Evolutionary conservation across 495 filamentous ascomycete species (phyloP).

Genomic region (Penicillium maclennaniae): DNA sequence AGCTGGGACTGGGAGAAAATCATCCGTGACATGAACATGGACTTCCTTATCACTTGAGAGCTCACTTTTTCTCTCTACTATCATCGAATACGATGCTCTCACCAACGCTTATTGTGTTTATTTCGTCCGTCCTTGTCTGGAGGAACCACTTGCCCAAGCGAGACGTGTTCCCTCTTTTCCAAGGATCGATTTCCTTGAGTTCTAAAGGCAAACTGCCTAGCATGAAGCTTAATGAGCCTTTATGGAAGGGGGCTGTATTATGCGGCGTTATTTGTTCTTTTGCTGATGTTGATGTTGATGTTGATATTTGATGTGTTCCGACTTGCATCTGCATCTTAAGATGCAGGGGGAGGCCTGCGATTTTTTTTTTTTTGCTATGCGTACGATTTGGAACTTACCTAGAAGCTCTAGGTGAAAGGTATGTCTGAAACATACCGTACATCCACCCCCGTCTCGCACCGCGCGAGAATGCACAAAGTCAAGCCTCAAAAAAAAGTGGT

Average conservation of each 20-base stretch:
- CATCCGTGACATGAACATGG: conserved; percentile 69
- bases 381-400: not conserved
- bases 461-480: conserved; percentile 3
- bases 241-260: conserved; percentile 17
- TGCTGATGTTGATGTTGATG: too few species aligned
- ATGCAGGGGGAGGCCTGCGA: conserved; percentile 3
- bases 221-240: conserved; percentile 16
- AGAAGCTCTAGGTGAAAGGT: not conserved
- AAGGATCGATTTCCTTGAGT: not conserved
- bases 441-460: not conserved
- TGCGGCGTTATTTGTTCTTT: conserved; percentile 17
- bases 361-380: conserved; percentile 7
- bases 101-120: conserved; percentile 2
- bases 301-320: conserved; percentile 1
- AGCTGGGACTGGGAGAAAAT: conserved; percentile 92
- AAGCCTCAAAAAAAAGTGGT: conserved; percentile 2
- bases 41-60: conserved; percentile 77
- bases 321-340: conserved; percentile 18
- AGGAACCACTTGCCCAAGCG: not conserved
- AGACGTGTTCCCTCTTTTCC: not conserved
- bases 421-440: not conserved
- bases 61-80: conserved; percentile 6
- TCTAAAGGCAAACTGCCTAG: not conserved
- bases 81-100: conserved; percentile 14
- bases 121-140: not conserved